phyloP scores from a whole-genome alignment of 345 rosid species.

The Salix purpurea region DNA sequence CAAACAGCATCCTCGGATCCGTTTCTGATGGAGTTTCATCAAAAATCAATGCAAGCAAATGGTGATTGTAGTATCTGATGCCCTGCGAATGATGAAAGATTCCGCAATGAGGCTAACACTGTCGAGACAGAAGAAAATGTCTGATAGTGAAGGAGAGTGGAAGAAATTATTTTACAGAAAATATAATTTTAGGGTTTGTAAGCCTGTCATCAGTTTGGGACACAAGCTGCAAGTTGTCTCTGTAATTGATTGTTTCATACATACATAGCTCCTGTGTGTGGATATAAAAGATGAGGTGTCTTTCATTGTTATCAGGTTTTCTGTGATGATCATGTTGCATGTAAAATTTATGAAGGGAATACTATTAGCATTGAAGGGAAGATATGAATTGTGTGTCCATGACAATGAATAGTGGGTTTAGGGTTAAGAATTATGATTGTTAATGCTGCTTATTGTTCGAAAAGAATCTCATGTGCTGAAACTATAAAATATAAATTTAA shows the following conservation, averaged over 20 bases:
- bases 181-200: constrained; percentile 1
- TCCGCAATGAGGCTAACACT: not conserved
- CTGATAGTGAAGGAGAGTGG: not conserved
- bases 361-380: too few species aligned
- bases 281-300: constrained; percentile 5
- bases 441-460: too few species aligned
- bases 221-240: constrained; percentile 14
- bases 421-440: too few species aligned
- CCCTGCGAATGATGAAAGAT: not conserved
- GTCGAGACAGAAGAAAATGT: too few species aligned
- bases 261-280: constrained; percentile 5
- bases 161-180: not conserved
- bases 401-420: too few species aligned
- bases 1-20: not conserved
- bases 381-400: too few species aligned
- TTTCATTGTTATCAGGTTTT: not conserved
- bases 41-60: not conserved
- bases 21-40: not conserved
- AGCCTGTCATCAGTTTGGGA: constrained; percentile 13
- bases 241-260: constrained; percentile 12
- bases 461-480: too few species aligned
- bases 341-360: too few species aligned
- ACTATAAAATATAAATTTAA: too few species aligned
- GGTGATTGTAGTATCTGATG: not conserved
- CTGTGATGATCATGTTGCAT: too few species aligned